phyloP scores from a whole-genome alignment of 768 basidiomycete species.

The Termitomyces sp. region DNA sequence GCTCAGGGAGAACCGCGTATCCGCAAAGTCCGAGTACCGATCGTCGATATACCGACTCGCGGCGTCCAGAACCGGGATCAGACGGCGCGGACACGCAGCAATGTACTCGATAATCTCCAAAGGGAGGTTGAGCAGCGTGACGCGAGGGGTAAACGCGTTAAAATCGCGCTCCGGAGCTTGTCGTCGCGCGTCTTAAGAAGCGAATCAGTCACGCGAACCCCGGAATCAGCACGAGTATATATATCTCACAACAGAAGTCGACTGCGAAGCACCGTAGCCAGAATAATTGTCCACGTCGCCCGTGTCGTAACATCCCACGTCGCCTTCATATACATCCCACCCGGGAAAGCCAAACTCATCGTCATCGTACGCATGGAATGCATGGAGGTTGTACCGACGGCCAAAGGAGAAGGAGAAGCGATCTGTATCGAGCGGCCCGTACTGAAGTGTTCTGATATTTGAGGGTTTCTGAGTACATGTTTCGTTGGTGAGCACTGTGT shows the following conservation, averaged over 20 bases:
- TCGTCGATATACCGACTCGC: slow-evolving; percentile 23
- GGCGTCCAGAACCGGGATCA: slow-evolving; percentile 12
- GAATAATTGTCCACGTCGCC: neutral
- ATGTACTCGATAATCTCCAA: slow-evolving; percentile 23
- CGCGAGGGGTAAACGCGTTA: slow-evolving; percentile 10
- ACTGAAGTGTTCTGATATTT: slow-evolving; percentile 1
- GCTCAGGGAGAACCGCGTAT: slow-evolving; percentile 18
- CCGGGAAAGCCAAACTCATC: slow-evolving; percentile 3
- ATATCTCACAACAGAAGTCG: neutral
- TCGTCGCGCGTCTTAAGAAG: neutral
- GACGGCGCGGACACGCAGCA: slow-evolving; percentile 17
- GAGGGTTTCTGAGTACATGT: slow-evolving; percentile 1
- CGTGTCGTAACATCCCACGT: neutral
- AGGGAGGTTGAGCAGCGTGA: slow-evolving; percentile 23
- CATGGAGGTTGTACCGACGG: slow-evolving; percentile 3
- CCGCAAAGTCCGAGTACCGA: slow-evolving; percentile 21
- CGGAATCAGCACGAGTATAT: neutral
- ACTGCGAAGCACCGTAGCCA: neutral
- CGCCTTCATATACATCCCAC: neutral
- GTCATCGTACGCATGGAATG: neutral
- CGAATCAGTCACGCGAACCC: neutral
- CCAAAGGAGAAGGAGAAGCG: neutral
- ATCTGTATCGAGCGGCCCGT: neutral
- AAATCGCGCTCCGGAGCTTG: neutral
- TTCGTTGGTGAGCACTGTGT: slow-evolving; percentile 5